Conservation (phyloP, 164 flowering plant species). For the Sextonia rubra region DNA sequence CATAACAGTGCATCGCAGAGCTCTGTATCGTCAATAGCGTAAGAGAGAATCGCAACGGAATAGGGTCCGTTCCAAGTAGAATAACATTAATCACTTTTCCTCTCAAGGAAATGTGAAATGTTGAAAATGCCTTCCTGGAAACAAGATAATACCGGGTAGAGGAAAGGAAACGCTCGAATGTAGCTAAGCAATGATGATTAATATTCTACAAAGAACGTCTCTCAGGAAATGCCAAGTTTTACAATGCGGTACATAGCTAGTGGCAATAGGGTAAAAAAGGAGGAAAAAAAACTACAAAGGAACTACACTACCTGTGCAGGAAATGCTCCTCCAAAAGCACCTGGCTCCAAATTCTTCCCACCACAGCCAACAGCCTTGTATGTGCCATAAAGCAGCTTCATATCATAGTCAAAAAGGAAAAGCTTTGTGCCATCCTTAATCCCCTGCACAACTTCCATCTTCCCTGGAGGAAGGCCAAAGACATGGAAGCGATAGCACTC, state of each 20-base stretch:
- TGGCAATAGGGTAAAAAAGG: neutral
- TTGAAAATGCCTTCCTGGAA: too few species aligned
- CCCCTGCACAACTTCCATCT: conserved; percentile 7
- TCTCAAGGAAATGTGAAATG: too few species aligned
- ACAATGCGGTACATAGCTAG: neutral
- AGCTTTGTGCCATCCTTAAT: conserved; percentile 15
- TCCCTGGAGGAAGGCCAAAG: conserved; percentile 17
- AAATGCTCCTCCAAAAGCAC: conserved; percentile 15
- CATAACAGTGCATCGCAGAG: neutral
- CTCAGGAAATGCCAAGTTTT: neutral
- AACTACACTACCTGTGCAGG: conserved; percentile 18
- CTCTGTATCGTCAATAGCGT: neutral
- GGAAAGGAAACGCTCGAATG: neutral
- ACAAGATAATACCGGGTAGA: neutral
- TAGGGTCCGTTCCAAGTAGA: neutral
- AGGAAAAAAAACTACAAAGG: neutral
- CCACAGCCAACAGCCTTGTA: conserved; percentile 9
- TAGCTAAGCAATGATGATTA: neutral
- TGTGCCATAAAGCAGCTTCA: conserved; percentile 18
- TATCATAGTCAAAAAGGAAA: conserved; percentile 13
- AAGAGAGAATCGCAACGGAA: neutral
- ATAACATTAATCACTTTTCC: too few species aligned
- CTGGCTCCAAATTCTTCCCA: conserved; percentile 14
- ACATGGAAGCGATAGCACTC: conserved; percentile 16
- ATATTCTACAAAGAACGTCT: neutral